Conservation (phyloP, 2,329 filamentous ascomycete species). For the Verticillium albo-atrum region DNA sequence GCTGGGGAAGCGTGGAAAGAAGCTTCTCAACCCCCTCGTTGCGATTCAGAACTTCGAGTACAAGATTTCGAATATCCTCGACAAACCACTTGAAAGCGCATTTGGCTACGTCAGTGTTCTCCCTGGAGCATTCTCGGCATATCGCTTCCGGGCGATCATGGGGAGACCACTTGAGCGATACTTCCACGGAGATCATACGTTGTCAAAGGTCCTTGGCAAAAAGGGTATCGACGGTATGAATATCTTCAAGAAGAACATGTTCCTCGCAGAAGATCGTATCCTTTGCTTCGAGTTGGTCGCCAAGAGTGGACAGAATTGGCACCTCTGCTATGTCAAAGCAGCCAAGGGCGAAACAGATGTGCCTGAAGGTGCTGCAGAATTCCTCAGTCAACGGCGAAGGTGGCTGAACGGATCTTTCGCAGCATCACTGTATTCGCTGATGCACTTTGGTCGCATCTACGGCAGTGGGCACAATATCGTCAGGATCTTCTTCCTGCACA, state of each 20-base stretch:
- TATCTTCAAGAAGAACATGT: conserved; percentile 99
- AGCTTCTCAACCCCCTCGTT: conserved; percentile 80
- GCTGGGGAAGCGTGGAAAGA: conserved; percentile 76
- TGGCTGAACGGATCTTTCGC: conserved; percentile 93
- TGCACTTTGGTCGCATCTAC: conserved; percentile 92
- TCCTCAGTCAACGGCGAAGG: conserved; percentile 84
- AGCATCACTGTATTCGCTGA: conserved; percentile 81
- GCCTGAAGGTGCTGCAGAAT: conserved; percentile 81
- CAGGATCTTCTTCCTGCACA: conserved; percentile 88
- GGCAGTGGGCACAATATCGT: conserved; percentile 85
- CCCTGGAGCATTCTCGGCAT: conserved; percentile 87
- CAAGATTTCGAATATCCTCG: conserved; percentile 90
- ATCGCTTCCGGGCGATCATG: conserved; percentile 87
- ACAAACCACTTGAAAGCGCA: conserved; percentile 83
- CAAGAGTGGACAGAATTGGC: conserved; percentile 90
- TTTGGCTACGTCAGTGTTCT: conserved; percentile 89
- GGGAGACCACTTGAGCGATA: conserved; percentile 84
- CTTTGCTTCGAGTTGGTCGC: conserved; percentile 89
- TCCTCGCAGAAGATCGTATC: conserved; percentile 94
- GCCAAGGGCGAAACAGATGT: conserved; percentile 92
- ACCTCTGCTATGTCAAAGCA: conserved; percentile 86
- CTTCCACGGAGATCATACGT: conserved; percentile 88
- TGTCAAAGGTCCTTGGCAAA: conserved; percentile 80
- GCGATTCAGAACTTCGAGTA: conserved; percentile 91
- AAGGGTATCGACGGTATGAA: conserved; percentile 96